These are phyloP conservation scores for Didymella lethalis DNA, from an alignment of 2,329 filamentous ascomycete species.

Conservation along the genomic window DNA sequence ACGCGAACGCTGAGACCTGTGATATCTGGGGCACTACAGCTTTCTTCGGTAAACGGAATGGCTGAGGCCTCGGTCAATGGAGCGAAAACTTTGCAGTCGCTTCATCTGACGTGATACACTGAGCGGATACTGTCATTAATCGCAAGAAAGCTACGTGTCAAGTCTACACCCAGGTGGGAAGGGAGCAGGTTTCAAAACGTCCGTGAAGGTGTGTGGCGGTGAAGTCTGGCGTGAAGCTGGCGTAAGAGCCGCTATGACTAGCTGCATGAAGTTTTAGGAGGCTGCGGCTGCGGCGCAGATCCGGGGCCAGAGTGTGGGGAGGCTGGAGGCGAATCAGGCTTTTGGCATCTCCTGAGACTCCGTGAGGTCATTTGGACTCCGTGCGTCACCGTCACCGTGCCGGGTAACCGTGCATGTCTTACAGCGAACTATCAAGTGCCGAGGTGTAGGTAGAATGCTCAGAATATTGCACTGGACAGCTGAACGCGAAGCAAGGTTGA, in stretches of 20 bases:
- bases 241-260: background rate
- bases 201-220: background rate
- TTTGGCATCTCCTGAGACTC: conserved; percentile 7
- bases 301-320: conserved; percentile 14
- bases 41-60: background rate
- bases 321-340: conserved; percentile 15
- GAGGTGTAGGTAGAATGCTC: background rate
- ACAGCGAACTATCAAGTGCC: background rate
- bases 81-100: background rate
- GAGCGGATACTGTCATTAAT: background rate
- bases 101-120: background rate
- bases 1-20: background rate
- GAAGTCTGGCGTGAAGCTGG: background rate
- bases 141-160: background rate
- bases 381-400: conserved; percentile 5
- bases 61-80: background rate
- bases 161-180: background rate
- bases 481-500: background rate
- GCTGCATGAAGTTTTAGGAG: background rate
- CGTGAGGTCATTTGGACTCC: conserved; percentile 21
- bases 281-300: conserved; percentile 8
- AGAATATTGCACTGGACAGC: background rate
- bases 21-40: background rate
- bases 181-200: background rate
- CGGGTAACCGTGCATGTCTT: conserved; percentile 4